phyloP scores from a whole-genome alignment of 106 monocot species.

The Apostasia shenzhenica region DNA sequence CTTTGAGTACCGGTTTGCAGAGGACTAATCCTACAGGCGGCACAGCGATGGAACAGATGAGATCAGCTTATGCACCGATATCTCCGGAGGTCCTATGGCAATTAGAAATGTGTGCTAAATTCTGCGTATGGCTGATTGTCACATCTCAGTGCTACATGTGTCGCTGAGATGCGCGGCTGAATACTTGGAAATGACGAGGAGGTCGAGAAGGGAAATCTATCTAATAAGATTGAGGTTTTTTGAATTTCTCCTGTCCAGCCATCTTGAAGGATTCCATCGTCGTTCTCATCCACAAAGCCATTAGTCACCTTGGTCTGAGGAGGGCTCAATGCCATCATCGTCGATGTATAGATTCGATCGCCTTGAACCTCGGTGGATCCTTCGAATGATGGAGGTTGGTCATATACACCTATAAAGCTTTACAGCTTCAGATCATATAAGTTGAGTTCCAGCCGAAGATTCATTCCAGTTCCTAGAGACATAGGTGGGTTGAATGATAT shows the following conservation, averaged over 20 bases:
- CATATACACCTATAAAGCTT: constrained; percentile 53
- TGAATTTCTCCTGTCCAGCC: constrained; percentile 52
- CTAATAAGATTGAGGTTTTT: constrained; percentile 84
- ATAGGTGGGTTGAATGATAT: constrained; percentile 96
- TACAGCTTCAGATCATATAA: constrained; percentile 22
- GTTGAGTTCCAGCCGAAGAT: constrained; percentile 23
- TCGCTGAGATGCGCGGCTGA: constrained; percentile 81
- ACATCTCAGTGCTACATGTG: constrained; percentile 77
- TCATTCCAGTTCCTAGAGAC: constrained; percentile 42
- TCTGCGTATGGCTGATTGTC: constrained; percentile 83
- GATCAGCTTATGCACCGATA: constrained; percentile 33
- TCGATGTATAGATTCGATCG: constrained; percentile 76
- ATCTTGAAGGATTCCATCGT: constrained; percentile 95
- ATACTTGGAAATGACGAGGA: constrained; percentile 80
- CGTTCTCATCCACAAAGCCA: constrained; percentile 53
- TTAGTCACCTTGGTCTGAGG: constrained; percentile 63
- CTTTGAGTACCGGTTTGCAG: constrained; percentile 62
- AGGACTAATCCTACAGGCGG: constrained; percentile 37
- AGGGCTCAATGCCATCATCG: constrained; percentile 54
- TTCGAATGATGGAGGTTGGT: constrained; percentile 62
- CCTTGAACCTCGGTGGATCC: constrained; percentile 63
- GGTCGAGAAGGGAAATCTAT: constrained; percentile 73
- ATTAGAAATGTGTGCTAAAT: constrained; percentile 84
- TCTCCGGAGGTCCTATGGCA: constrained; percentile 70
- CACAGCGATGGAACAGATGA: constrained; percentile 41